A percentile compares a stretch with the other conserved stretches of the same genome.
phyloP scores from a whole-genome alignment of 495 filamentous ascomycete genomes.

The Saxophila tyrrhenica region DNA sequence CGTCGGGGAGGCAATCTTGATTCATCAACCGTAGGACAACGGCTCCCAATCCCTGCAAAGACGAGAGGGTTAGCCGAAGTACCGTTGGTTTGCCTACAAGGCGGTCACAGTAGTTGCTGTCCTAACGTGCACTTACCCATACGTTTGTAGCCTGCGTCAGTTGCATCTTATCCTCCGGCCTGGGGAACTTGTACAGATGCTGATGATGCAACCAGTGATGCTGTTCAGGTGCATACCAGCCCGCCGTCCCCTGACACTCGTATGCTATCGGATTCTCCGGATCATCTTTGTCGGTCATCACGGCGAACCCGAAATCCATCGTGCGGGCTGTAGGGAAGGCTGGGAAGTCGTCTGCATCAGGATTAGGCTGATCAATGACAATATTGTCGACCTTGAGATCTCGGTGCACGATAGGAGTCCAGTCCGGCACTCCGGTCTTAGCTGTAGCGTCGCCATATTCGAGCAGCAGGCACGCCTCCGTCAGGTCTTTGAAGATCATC shows the following conservation, averaged over 20 bases:
- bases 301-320: slow-evolving; percentile 2
- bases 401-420: not conserved
- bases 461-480: not conserved
- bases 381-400: slow-evolving; percentile 8
- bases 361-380: not conserved
- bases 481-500: not conserved
- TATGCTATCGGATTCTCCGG: not conserved
- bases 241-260: not conserved
- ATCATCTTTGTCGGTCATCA: not conserved
- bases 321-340: not conserved
- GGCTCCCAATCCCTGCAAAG: not conserved
- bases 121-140: no score
- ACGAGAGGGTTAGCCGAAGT: no score
- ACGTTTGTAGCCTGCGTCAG: not conserved
- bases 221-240: slow-evolving; percentile 5
- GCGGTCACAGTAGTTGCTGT: no score
- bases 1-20: not conserved
- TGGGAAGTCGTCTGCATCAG: not conserved
- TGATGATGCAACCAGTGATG: not conserved
- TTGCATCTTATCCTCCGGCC: not conserved
- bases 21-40: not conserved
- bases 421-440: not conserved
- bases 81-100: no score
- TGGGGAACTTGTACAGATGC: not conserved
- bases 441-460: not conserved